A percentile compares a stretch with the other conserved stretches of the same genome.
Evolutionary conservation across 1,284 basidiomycete species (phyloP).

Genomic region (Salmacisia buchloeana): DNA sequence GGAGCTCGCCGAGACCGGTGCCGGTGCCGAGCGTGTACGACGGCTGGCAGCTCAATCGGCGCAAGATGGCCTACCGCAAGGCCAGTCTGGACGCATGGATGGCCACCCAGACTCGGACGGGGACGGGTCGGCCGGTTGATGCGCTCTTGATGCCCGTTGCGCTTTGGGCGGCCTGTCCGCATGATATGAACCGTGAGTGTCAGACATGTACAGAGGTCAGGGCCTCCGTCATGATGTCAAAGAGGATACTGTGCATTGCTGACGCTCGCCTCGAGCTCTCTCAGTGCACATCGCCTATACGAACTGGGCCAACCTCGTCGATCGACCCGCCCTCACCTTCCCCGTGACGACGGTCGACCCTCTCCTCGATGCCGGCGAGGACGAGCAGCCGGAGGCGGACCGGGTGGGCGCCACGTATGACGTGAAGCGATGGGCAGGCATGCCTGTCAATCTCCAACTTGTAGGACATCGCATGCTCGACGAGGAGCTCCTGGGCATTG

Average conservation of each 20-base stretch:
- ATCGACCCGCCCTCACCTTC: constrained; percentile 17
- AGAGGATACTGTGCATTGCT: not conserved
- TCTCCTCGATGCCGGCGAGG: constrained; percentile 8
- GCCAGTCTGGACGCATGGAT: constrained; percentile 61
- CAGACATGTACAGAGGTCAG: no score
- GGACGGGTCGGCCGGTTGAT: constrained; percentile 59
- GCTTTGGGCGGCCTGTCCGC: constrained; percentile 57
- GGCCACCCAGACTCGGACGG: constrained; percentile 53
- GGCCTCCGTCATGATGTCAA: constrained; percentile 22
- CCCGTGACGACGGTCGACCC: not conserved
- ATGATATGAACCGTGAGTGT: constrained; percentile 52
- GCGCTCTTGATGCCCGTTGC: constrained; percentile 62
- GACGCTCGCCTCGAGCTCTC: not conserved
- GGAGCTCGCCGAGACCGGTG: constrained; percentile 7
- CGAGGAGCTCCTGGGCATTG: constrained; percentile 15
- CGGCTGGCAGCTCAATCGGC: constrained; percentile 57
- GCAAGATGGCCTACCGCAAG: constrained; percentile 54
- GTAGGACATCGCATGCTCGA: constrained; percentile 10
- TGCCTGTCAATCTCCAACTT: constrained; percentile 11
- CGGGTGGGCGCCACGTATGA: constrained; percentile 14
- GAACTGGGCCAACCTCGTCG: not conserved
- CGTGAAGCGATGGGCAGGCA: not conserved
- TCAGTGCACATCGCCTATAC: constrained; percentile 1
- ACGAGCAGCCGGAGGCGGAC: constrained; percentile 16
- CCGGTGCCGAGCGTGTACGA: constrained; percentile 53